Percentiles rank a stretch among this genome's conserved stretches.
These are phyloP conservation scores for Gracilaria vermiculophylla DNA, from an alignment of 23 red algal species.

Conservation along the genomic window DNA sequence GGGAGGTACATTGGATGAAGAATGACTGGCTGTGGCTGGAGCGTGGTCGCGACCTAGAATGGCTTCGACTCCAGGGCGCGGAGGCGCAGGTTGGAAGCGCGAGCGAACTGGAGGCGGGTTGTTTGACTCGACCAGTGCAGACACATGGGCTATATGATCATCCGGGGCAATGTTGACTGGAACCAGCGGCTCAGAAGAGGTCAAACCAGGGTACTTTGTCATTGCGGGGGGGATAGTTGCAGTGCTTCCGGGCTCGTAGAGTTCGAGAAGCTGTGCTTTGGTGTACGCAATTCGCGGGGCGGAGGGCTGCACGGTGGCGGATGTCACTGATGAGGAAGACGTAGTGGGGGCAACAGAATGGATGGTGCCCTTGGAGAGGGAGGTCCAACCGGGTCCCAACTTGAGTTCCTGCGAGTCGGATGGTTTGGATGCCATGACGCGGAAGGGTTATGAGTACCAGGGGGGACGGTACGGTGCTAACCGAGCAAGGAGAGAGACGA, in stretches of 20 bases:
- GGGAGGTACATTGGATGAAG: background rate
- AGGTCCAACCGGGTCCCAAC: constrained; percentile 64
- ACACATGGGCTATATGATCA: constrained; percentile 53
- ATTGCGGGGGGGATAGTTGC: constrained; percentile 54
- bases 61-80: constrained; percentile 68
- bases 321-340: constrained; percentile 11
- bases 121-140: constrained; percentile 4
- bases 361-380: constrained; percentile 47
- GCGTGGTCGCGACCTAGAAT: constrained; percentile 64
- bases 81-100: constrained; percentile 37
- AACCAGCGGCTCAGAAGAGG: constrained; percentile 64
- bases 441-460: background rate
- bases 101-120: constrained; percentile 29
- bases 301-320: constrained; percentile 17
- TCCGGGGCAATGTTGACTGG: constrained; percentile 70
- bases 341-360: constrained; percentile 3
- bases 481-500: background rate
- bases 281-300: constrained; percentile 51
- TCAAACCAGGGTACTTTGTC: constrained; percentile 65
- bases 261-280: constrained; percentile 66
- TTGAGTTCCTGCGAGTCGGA: constrained; percentile 75
- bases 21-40: background rate
- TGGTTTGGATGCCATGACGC: constrained; percentile 63
- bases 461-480: background rate
- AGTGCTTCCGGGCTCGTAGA: constrained; percentile 54